Evolutionary conservation across 768 basidiomycete species (phyloP), one percentile per base, ranked within the genome.

Genomic region (Boletus bicolor): DNA sequence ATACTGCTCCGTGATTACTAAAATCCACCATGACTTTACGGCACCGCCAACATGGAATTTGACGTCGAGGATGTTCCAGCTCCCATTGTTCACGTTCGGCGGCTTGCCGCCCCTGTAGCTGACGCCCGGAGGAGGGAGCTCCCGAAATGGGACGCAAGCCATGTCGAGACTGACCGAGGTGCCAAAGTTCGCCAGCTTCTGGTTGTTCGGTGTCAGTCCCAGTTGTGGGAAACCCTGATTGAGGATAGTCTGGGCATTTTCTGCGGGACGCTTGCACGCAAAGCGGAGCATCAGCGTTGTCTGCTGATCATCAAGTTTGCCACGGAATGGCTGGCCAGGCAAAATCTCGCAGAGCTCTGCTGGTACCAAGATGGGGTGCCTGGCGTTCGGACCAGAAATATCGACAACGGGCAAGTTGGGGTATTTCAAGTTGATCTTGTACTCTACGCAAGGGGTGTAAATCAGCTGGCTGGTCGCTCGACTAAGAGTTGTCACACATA

Each of bases 1-100:
- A 0, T 47, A 44, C 11, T 79, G 76, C 17, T 90, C 89, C 24
- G 75, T 71, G 21, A 93, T 76, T 8, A 85, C 78, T 1, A 93
- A 64, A 9, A 91, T 82, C 71, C 82, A 84, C 86, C 88, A 91
- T 35, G 75, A 77, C 9, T 68, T 38, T 17, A 89, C 75, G 1
- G 52, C 62, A 0, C 77, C 85, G 0, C 82, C 82, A 0, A 62
- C 65, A 35, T 85, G 82, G 63, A 93, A 91, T 63, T 84, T 82
- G 51, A 87, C 84, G 24, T 85, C 77, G 35, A 86, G 66, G 50
- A 91, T 84, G 58, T 92, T 92, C 91, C 91, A 93, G 38, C 81
- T 79, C 0, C 85, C 91, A 34, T 86, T 81, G 36, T 63, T 72
- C 7, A 83, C 78, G 14, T 71, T 76, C 3, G 68, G 51, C 69